phyloP scores from a whole-genome alignment of 306 rosid genomes.

The Acacia melanoxylon region DNA sequence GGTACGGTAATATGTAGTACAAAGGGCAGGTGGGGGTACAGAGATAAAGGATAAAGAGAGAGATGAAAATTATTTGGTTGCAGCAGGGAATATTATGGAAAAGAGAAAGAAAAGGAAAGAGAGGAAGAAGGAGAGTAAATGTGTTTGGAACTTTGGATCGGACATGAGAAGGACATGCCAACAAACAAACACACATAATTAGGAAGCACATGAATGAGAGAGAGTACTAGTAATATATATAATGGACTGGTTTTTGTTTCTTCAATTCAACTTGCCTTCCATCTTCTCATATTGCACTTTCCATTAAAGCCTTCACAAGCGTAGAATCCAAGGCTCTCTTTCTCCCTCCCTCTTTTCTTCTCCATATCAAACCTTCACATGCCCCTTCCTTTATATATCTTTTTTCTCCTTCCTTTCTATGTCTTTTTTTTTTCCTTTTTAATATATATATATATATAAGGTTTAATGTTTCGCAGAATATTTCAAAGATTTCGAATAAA shows the following conservation, averaged over 20 bases:
- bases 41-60: not conserved
- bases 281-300: not conserved
- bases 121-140: not conserved
- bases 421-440: not conserved
- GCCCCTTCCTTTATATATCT: slow-evolving; percentile 10
- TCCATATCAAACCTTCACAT: slow-evolving; percentile 29
- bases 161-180: slow-evolving; percentile 55
- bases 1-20: not conserved
- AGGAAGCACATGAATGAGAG: slow-evolving; percentile 52
- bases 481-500: too few species aligned
- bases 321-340: slow-evolving; percentile 57
- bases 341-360: not conserved
- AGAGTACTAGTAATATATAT: not conserved
- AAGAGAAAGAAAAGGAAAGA: not conserved
- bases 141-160: not conserved
- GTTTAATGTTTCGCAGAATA: too few species aligned
- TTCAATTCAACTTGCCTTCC: not conserved
- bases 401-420: not conserved
- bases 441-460: too few species aligned
- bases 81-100: not conserved
- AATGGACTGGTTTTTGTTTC: not conserved
- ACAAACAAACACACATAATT: slow-evolving; percentile 54
- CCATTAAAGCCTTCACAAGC: slow-evolving; percentile 24
- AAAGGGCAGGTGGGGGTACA: not conserved
- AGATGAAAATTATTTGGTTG: not conserved